Base-by-base conservation (phyloP, 495 filamentous ascomycete genomes). In the Haplographium delicatum region DNA sequence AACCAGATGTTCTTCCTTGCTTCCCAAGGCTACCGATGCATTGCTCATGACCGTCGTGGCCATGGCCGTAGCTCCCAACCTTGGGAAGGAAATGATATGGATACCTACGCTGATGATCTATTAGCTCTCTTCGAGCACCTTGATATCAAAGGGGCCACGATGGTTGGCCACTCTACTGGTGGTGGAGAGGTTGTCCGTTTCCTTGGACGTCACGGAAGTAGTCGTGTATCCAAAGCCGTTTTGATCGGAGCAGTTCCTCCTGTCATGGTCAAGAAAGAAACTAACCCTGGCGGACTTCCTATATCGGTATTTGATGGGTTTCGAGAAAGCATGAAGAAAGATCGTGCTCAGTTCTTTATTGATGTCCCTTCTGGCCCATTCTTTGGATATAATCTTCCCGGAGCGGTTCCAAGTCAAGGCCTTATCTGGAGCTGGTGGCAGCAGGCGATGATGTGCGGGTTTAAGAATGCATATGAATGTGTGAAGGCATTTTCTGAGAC, bases 121-220 rank as follows among this genome's bases (percentile, higher is more conserved):
- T 18, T 60, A 7, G 63, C 65, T 53, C 60, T 72, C 0, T 63
- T 69, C 33, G 56, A 56, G 30, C 51, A 66, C 43, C 64, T 72
- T 13, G 43, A 66, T n/a, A 42, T 68, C 16, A 57, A 54, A 22
- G 53, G 64, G 33, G 60, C 58, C 10, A 55, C 62, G 25, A 60
- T 72, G 50, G 62, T 72, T 7, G 69, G 69, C 5, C 68, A 72
- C 40, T 68, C 66, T 1, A 69, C 69, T 19, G 69, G 69, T 24
- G 69, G 68, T 24, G 68, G 66, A 24, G 69, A 70, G 51, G 68
- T 69, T 15, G 60, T 62, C 18, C 65, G 54, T 28, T 72, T 55
- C 42, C 53, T 65, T 10, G 65, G 61, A 8, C 63, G 61, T 31
- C 56, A 65, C 41, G 68, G 68, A 47, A 67, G 64, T 4, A 24